Evolutionary conservation across 345 rosid species (phyloP), one percentile per base, ranked within the genome.

Genomic region (Pistacia vera): DNA sequence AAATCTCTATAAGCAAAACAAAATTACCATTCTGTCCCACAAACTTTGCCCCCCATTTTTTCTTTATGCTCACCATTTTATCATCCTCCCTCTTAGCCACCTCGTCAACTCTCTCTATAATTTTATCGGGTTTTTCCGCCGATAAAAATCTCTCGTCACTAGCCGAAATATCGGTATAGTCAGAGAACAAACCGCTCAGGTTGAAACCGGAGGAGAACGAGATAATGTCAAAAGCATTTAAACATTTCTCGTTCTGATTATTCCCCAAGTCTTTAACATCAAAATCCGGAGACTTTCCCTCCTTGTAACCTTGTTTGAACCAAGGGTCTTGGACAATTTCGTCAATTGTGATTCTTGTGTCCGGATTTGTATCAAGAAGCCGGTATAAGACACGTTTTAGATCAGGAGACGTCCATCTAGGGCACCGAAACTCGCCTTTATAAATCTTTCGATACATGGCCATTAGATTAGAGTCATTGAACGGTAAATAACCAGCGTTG

Each of bases 361-460:
- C 67, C 0, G 99, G 98, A 66, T 90, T 81, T 3, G 89, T 63
- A 64, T 95, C 99, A 3, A 95, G 92, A 30, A 95, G 90, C 3
- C 96, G 93, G 38, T 78, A 56, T 11, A 95, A 52, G 2, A 95
- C 76, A 0, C 82, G 86, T 20, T 80, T 82, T 22, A 93, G 88
- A 35, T 90, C 97, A 12, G 98, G 96, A 1, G 99, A 90, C 11
- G 92, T 92, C 99, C 99, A 95, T 64, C 78, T 93, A 12, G 99
- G 98, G 75, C 87, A 90, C 65, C 93, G 92, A 49, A 87, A 95
- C 0, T 90, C 88, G 3, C 99, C 97, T 69, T 83, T 90, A 80
- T 87, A 93, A 72, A 95, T 95, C 73, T 91, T 90, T 13, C 94
- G 82, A 66, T 95, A 95, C 97, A 95, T 88, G 2, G 81, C 90